These are phyloP conservation scores for Dispira simplex DNA, from an alignment of 192 early-diverging fungal species.

Conservation along the genomic window DNA sequence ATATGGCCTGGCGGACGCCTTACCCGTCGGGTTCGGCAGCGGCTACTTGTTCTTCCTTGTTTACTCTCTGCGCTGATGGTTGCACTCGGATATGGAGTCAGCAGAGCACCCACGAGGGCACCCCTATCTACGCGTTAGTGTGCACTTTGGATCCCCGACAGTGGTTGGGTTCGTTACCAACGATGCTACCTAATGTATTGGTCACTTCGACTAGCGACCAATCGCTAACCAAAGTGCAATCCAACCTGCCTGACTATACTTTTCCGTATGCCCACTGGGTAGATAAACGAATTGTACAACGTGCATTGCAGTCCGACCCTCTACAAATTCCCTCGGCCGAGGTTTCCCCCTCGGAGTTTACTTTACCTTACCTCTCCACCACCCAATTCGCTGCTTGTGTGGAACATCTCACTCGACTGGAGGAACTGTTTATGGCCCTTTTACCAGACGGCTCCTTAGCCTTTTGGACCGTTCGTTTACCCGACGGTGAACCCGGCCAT, in stretches of 20 bases:
- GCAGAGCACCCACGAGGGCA: too few relatives aligned
- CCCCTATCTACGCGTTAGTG: neutral
- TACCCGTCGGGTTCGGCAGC: neutral
- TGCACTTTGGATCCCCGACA: neutral
- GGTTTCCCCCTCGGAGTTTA: too few relatives aligned
- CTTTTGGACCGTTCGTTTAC: neutral
- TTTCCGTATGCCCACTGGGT: too few relatives aligned
- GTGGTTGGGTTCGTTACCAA: neutral
- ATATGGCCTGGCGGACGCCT: neutral
- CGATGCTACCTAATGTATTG: neutral
- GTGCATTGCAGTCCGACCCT: too few relatives aligned
- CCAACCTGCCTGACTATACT: neutral
- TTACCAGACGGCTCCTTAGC: neutral
- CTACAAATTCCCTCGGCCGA: too few relatives aligned
- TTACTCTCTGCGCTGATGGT: constrained; percentile 1
- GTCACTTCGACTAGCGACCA: too few relatives aligned
- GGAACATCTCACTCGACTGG: neutral
- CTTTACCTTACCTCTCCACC: too few relatives aligned
- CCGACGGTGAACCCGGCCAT: neutral
- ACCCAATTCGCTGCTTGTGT: neutral
- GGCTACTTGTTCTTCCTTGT: neutral
- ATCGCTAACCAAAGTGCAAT: neutral
- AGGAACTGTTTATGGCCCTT: neutral
- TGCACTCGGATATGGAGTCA: constrained; percentile 3
- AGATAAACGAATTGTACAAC: too few relatives aligned